Percentiles rank a stretch among this genome's conserved stretches.
Evolutionary conservation across 2,329 filamentous ascomycete genomes (phyloP).

Genomic region (Rhinocladiella similis): DNA sequence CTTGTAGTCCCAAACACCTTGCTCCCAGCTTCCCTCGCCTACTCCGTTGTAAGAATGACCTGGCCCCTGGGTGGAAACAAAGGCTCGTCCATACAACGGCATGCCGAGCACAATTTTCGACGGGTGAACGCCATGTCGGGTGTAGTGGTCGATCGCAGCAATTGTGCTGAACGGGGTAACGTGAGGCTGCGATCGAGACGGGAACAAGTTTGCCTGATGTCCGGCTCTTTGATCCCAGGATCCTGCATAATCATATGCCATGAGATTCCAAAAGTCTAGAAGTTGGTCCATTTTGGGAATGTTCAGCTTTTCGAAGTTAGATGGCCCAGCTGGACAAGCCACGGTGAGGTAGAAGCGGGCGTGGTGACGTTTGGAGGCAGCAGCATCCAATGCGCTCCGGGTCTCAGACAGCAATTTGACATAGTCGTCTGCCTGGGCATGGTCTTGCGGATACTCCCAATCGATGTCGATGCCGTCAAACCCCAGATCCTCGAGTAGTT

Average conservation of each 20-base stretch:
- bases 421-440: conserved; percentile 42
- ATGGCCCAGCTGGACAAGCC: conserved; percentile 48
- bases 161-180: conserved; percentile 78
- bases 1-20: conserved; percentile 87
- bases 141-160: conserved; percentile 71
- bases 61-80: conserved; percentile 73
- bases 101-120: conserved; percentile 84
- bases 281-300: conserved; percentile 64
- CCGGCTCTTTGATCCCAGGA: conserved; percentile 72
- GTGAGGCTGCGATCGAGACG: conserved; percentile 55
- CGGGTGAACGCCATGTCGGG: conserved; percentile 59
- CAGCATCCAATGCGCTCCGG: conserved; percentile 35
- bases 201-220: conserved; percentile 79
- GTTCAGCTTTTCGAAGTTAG: conserved; percentile 64
- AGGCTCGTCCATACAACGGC: conserved; percentile 88
- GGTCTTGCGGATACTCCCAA: conserved; percentile 49
- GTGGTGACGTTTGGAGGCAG: conserved; percentile 22
- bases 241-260: conserved; percentile 88
- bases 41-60: conserved; percentile 70
- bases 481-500: conserved; percentile 75
- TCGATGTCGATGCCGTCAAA: conserved; percentile 58
- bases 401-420: conserved; percentile 45
- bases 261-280: conserved; percentile 76
- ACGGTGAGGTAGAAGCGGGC: conserved; percentile 27
- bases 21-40: conserved; percentile 80